Base-by-base conservation (phyloP, 1,284 basidiomycete species). In the Sanghuangporus baumii region DNA sequence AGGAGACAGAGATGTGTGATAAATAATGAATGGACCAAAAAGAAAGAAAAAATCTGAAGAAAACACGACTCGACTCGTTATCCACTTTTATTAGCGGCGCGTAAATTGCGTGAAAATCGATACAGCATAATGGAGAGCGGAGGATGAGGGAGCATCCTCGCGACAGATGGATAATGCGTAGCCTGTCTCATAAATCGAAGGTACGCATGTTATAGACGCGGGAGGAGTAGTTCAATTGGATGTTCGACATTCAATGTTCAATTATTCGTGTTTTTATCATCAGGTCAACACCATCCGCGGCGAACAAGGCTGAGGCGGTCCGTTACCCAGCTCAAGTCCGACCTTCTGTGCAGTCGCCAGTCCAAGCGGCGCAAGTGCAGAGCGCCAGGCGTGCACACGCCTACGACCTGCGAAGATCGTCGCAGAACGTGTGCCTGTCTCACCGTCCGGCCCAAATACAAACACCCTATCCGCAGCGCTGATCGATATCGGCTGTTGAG, bases 391-490 rank as follows among this genome's bases (percentile, higher is more conserved):
- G 61, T 74, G 74, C 59, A 64, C 62, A 12, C 80, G 70, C 20
- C 80, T 69, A 18, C 80, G 71, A 18, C 79, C 77, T 52, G 83
- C 81, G 64, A 88, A 86, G 51, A 88, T 85, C 59, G 74, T 73
- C 67, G 69, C 72, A 46, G 79, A 81, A 37, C 86, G 78, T 71
- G 86, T 85, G 46, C 86, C 86, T 0, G 80, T 81, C 74, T 88
- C 86, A 52, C 85, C 86, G 69, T 88, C 86, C 0, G 86, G 86
- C 7, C 86, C 86, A 68, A 88, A 89, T n/a, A 91, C 87, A 71
- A 80, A 90, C 59, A 89, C 81, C 70, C 82, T 85, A 60, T 84
- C 81, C 23, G 62, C 54, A 54, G 34, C 59, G 59, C 57, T 60
- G 43, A 61, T 58, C n/a, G 56, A 61, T 23, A 64, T 66, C 36